Evolutionary conservation across 2,329 filamentous ascomycete genomes (phyloP).

Genomic region (Alternaria brassicicola): DNA sequence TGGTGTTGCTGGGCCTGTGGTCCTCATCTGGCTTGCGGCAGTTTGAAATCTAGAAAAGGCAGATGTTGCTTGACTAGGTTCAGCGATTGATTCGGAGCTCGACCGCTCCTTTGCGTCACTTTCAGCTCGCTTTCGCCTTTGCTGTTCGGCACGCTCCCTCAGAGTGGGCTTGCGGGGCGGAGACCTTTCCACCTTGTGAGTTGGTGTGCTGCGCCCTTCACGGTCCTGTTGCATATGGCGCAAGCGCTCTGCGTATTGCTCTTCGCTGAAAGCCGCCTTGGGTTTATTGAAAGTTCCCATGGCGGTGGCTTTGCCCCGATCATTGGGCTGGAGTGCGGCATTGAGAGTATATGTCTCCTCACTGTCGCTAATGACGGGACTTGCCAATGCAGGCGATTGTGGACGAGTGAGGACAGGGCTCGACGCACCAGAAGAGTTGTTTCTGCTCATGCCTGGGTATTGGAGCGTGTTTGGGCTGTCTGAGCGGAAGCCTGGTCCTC

Average conservation of each 20-base stretch:
- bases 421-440: conserved; percentile 45
- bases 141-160: conserved; percentile 45
- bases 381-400: conserved; percentile 62
- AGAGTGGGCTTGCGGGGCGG: conserved; percentile 36
- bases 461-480: conserved; percentile 56
- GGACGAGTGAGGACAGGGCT: conserved; percentile 50
- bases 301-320: conserved; percentile 81
- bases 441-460: conserved; percentile 43
- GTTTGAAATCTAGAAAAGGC: conserved; percentile 56
- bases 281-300: conserved; percentile 76
- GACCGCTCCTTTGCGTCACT: conserved; percentile 27
- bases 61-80: conserved; percentile 38
- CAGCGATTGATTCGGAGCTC: conserved; percentile 39
- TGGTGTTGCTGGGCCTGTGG: conserved; percentile 25
- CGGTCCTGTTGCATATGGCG: conserved; percentile 78
- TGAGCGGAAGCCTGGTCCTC: conserved; percentile 49
- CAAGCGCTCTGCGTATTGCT: conserved; percentile 81
- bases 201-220: conserved; percentile 56
- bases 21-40: conserved; percentile 54
- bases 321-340: conserved; percentile 72
- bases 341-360: conserved; percentile 69
- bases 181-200: conserved; percentile 26
- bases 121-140: conserved; percentile 42
- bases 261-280: conserved; percentile 77
- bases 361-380: conserved; percentile 73